Conservation (phyloP, 306 rosid genomes). For the Glycine latifolia region DNA sequence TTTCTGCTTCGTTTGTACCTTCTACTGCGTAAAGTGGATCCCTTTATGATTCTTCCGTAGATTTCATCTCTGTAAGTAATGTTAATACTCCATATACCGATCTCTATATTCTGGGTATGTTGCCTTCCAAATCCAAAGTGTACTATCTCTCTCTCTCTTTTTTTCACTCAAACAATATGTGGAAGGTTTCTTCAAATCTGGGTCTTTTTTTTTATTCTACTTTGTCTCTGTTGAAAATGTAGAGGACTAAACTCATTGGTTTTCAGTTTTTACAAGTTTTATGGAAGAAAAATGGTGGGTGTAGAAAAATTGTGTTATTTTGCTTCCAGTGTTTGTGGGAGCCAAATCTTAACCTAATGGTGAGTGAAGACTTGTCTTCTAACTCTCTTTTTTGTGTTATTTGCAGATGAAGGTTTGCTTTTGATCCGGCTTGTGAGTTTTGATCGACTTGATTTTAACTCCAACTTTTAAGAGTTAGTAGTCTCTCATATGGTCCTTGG, state of each 20-base stretch:
- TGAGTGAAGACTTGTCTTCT: slow-evolving; percentile 31
- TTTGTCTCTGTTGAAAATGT: slow-evolving; percentile 41
- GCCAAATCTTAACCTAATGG: too few relatives aligned
- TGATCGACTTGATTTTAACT: slow-evolving; percentile 42
- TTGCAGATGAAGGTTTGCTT: slow-evolving; percentile 51
- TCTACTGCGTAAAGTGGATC: slow-evolving; percentile 26
- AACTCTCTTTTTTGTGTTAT: slow-evolving; percentile 32
- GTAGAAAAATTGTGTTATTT: neutral
- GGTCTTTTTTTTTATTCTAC: neutral
- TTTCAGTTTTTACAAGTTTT: slow-evolving; percentile 16
- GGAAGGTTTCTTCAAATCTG: slow-evolving; percentile 42
- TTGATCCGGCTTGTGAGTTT: slow-evolving; percentile 49
- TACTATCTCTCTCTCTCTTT: neutral
- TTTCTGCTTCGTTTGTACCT: slow-evolving; percentile 43
- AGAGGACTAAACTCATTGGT: neutral
- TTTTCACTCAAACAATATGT: neutral
- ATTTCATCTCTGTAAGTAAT: slow-evolving; percentile 41
- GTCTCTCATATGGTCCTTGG: slow-evolving; percentile 18
- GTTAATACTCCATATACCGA: slow-evolving; percentile 51
- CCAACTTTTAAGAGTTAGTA: slow-evolving; percentile 39
- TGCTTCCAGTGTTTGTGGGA: slow-evolving; percentile 14
- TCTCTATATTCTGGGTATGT: slow-evolving; percentile 51
- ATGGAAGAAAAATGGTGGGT: slow-evolving; percentile 18
- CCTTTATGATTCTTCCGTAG: slow-evolving; percentile 35
- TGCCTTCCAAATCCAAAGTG: neutral